These are phyloP conservation scores for Acanthochlamys bracteata DNA, from an alignment of 106 monocot genomes.

Conservation along the genomic window DNA sequence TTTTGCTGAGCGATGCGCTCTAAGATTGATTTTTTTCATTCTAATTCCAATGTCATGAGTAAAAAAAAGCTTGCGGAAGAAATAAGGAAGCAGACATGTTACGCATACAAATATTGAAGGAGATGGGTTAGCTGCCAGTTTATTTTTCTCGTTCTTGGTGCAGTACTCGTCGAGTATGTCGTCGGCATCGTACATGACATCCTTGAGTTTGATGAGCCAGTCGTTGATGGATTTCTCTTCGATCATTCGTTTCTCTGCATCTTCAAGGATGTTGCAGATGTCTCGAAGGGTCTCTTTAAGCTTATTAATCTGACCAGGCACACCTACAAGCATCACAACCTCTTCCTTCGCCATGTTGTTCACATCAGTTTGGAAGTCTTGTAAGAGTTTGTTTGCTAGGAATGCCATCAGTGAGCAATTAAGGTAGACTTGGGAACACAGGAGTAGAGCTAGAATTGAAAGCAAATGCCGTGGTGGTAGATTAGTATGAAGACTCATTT, in stretches of 20 bases:
- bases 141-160: background rate
- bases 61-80: background rate
- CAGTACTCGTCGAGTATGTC: slow-evolving; percentile 12
- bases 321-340: background rate
- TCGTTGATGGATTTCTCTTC: background rate
- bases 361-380: background rate
- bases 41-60: background rate
- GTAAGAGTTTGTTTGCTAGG: no score
- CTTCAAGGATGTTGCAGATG: background rate
- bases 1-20: background rate
- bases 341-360: background rate
- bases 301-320: slow-evolving; percentile 3
- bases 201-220: slow-evolving; percentile 25
- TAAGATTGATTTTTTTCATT: background rate
- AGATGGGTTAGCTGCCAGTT: no score
- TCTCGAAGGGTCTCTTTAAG: slow-evolving; percentile 2
- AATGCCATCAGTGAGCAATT: no score
- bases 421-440: no score
- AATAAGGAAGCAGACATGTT: background rate
- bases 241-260: slow-evolving; percentile 13
- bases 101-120: no score
- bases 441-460: no score
- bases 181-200: slow-evolving; percentile 14
- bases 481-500: no score
- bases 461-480: no score